Conservation (phyloP, 129 eudicot species). For the Glebionis coronaria region DNA sequence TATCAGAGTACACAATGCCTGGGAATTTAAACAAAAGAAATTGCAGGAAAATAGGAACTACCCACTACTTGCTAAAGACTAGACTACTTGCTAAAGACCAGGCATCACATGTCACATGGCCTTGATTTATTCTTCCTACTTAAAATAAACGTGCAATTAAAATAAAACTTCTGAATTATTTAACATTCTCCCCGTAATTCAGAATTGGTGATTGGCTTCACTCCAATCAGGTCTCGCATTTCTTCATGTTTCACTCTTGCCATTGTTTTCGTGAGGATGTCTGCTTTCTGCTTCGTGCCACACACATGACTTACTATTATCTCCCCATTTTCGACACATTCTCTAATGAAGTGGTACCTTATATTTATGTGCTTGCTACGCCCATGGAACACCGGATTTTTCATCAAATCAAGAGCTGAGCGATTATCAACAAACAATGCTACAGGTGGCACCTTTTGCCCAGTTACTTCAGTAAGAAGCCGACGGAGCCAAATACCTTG, state of each 20-base stretch:
- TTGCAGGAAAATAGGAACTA: no score
- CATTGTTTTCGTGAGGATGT: not conserved
- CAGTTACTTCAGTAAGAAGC: not conserved
- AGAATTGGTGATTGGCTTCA: no score
- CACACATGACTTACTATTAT: not conserved
- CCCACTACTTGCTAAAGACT: no score
- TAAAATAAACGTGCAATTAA: no score
- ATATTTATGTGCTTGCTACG: not conserved
- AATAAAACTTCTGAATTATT: no score
- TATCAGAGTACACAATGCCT: no score
- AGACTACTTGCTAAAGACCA: no score
- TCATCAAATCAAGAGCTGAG: not conserved
- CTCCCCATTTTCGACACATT: not conserved
- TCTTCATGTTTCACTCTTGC: not conserved
- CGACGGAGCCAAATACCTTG: not conserved
- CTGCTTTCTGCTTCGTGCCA: not conserved
- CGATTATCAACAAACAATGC: not conserved
- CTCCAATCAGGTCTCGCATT: no score
- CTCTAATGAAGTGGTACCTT: not conserved
- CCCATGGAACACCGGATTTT: not conserved
- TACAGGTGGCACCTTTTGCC: not conserved
- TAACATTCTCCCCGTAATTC: no score
- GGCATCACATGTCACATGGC: no score
- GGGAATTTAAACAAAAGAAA: no score
- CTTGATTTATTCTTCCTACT: no score